These are phyloP conservation scores for Trematosphaeria pertusa DNA, from an alignment of 2,329 filamentous ascomycete genomes.

Conservation along the genomic window DNA sequence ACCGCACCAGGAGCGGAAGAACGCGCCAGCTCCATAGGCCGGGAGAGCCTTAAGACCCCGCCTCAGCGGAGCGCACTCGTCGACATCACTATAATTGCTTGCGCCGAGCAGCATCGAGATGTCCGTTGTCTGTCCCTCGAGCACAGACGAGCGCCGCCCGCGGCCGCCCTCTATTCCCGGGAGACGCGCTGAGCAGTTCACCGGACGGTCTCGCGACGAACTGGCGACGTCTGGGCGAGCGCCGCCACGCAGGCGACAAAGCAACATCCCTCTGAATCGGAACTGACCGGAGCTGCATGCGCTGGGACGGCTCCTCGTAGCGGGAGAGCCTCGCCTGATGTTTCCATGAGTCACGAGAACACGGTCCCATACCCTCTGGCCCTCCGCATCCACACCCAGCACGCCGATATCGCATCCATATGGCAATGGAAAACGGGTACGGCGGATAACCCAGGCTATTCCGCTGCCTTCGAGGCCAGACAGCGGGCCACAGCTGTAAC, in stretches of 20 bases:
- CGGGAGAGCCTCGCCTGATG: slow-evolving; percentile 24
- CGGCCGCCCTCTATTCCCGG: not conserved
- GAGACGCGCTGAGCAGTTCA: not conserved
- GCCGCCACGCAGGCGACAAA: slow-evolving; percentile 22
- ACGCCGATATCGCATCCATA: slow-evolving; percentile 46
- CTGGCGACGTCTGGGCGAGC: slow-evolving; percentile 5
- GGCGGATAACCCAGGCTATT: slow-evolving; percentile 40
- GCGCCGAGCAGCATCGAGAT: too few relatives aligned
- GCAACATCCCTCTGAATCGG: slow-evolving; percentile 28
- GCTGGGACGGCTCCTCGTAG: slow-evolving; percentile 20
- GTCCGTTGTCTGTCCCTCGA: too few relatives aligned
- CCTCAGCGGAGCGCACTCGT: slow-evolving; percentile 34
- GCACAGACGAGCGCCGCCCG: slow-evolving; percentile 6
- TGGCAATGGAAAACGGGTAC: slow-evolving; percentile 15
- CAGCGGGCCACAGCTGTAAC: slow-evolving; percentile 20
- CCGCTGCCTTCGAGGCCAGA: slow-evolving; percentile 5
- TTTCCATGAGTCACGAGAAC: slow-evolving; percentile 48
- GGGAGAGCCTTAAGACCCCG: slow-evolving; percentile 33
- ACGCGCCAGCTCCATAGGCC: slow-evolving; percentile 29
- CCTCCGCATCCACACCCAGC: slow-evolving; percentile 18
- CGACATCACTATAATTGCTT: slow-evolving; percentile 36
- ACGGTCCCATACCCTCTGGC: slow-evolving; percentile 28
- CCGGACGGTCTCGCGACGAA: slow-evolving; percentile 4
- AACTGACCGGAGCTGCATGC: slow-evolving; percentile 32
- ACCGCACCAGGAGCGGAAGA: slow-evolving; percentile 28